phyloP scores from a whole-genome alignment of 1,284 basidiomycete species.

The Wallemia hederae region DNA sequence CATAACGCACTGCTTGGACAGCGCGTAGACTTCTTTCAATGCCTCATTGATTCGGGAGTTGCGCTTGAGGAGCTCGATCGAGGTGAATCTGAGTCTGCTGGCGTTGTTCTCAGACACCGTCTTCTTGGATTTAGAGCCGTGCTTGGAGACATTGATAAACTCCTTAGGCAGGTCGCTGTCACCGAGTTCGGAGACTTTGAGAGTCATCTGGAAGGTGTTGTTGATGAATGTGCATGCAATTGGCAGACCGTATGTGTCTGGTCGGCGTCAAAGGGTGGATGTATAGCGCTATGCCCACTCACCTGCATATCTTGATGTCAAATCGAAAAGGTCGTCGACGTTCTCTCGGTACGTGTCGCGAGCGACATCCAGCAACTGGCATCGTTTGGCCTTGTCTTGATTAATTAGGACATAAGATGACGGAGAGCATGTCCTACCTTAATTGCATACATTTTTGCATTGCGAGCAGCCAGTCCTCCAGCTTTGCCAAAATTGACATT shows the following conservation, averaged over 20 bases:
- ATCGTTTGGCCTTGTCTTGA: conserved; percentile 30
- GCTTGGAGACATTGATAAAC: conserved; percentile 31
- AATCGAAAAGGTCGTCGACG: conserved; percentile 44
- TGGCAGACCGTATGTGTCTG: conserved; percentile 31
- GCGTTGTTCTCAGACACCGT: neutral
- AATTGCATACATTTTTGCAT: conserved; percentile 54
- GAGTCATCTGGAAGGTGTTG: conserved; percentile 31
- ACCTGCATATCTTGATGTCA: conserved; percentile 14
- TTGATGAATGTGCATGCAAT: conserved; percentile 37
- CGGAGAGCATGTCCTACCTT: conserved; percentile 21
- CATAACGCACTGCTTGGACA: conserved; percentile 35
- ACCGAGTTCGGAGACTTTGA: conserved; percentile 32
- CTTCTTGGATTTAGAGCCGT: conserved; percentile 2
- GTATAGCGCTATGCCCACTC: neutral
- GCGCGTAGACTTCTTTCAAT: conserved; percentile 43
- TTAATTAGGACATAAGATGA: neutral
- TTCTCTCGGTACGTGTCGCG: conserved; percentile 49
- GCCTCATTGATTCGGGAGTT: conserved; percentile 59
- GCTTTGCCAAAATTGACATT: conserved; percentile 19
- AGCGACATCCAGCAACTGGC: conserved; percentile 64
- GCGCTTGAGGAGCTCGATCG: conserved; percentile 33
- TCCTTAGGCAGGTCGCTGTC: conserved; percentile 31
- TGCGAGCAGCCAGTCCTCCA: conserved; percentile 20
- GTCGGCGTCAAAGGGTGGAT: conserved; percentile 4
- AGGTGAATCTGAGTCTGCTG: neutral